Evolutionary conservation across 83 land plant species (phyloP).

Genomic region (Picea mariana): DNA sequence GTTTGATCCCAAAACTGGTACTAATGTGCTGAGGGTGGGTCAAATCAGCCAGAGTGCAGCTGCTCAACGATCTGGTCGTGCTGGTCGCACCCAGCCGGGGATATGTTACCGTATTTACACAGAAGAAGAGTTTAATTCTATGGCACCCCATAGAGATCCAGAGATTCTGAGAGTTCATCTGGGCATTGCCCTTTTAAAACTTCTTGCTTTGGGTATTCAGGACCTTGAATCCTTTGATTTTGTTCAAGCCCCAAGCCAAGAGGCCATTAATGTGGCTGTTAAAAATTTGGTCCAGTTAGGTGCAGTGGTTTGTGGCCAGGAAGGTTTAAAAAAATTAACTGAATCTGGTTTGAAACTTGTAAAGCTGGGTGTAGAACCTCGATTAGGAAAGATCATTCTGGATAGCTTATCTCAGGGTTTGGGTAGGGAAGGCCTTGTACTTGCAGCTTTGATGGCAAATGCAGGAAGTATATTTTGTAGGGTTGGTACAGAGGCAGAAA

Average conservation of each 20-base stretch:
- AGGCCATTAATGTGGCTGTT: slow-evolving; percentile 62
- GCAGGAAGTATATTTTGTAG: slow-evolving; percentile 76
- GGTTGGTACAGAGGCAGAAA: slow-evolving; percentile 68
- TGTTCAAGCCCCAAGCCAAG: slow-evolving; percentile 66
- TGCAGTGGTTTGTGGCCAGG: slow-evolving; percentile 30
- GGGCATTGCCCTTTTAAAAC: slow-evolving; percentile 73
- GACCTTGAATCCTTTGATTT: slow-evolving; percentile 66
- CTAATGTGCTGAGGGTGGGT: slow-evolving; percentile 65
- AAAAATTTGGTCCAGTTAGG: slow-evolving; percentile 66
- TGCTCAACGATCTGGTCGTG: slow-evolving; percentile 80
- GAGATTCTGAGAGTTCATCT: slow-evolving; percentile 80
- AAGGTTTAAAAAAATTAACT: slow-evolving; percentile 33
- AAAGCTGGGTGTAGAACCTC: slow-evolving; percentile 83
- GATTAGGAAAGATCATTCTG: slow-evolving; percentile 68
- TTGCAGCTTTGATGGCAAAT: slow-evolving; percentile 84
- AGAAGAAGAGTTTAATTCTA: slow-evolving; percentile 37
- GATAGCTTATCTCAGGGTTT: slow-evolving; percentile 36
- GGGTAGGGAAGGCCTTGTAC: slow-evolving; percentile 72
- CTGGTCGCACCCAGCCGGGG: slow-evolving; percentile 84
- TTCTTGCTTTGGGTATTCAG: slow-evolving; percentile 65
- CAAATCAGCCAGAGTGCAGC: slow-evolving; percentile 69
- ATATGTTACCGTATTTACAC: slow-evolving; percentile 76
- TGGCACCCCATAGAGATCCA: slow-evolving; percentile 62
- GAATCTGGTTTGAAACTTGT: slow-evolving; percentile 49
- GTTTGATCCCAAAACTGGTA: slow-evolving; percentile 72